Evolutionary conservation across 495 filamentous ascomycete genomes (phyloP).

Genomic region (Penicillium maclennaniae): DNA sequence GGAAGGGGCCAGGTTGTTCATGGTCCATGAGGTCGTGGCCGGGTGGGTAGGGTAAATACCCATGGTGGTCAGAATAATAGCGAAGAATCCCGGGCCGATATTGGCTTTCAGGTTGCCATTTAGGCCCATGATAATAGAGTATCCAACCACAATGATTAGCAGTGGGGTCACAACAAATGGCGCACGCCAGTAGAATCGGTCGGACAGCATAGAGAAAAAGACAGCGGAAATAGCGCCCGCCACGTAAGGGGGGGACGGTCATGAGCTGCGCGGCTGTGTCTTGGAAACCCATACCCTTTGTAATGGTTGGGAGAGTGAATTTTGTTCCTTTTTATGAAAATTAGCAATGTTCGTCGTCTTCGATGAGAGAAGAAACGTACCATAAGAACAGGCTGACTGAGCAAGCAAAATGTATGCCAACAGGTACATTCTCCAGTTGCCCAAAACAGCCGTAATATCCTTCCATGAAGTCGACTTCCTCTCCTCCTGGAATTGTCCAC

Average conservation of each 20-base stretch:
- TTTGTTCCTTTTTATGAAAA: constrained; percentile 21
- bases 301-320: constrained; percentile 31
- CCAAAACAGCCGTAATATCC: constrained; percentile 20
- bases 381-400: constrained; percentile 27
- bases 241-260: constrained; percentile 31
- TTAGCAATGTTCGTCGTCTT: neutral
- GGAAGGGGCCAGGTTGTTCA: constrained; percentile 36
- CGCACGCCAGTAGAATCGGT: constrained; percentile 36
- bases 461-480: constrained; percentile 15
- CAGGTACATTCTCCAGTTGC: constrained; percentile 28
- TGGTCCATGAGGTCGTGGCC: constrained; percentile 34
- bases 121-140: constrained; percentile 28
- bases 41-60: too few species aligned
- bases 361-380: constrained; percentile 3
- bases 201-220: constrained; percentile 29
- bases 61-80: too few species aligned
- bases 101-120: constrained; percentile 28
- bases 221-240: constrained; percentile 31
- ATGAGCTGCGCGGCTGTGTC: constrained; percentile 30
- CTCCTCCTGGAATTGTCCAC: constrained; percentile 24
- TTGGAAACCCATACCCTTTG: constrained; percentile 27
- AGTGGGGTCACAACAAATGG: constrained; percentile 35
- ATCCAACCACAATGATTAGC: constrained; percentile 26
- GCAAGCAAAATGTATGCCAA: constrained; percentile 26
- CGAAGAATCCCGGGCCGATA: constrained; percentile 25